These are phyloP conservation scores for Dactylellina sp. DNA, from an alignment of 2,329 filamentous ascomycete species.

Conservation along the genomic window DNA sequence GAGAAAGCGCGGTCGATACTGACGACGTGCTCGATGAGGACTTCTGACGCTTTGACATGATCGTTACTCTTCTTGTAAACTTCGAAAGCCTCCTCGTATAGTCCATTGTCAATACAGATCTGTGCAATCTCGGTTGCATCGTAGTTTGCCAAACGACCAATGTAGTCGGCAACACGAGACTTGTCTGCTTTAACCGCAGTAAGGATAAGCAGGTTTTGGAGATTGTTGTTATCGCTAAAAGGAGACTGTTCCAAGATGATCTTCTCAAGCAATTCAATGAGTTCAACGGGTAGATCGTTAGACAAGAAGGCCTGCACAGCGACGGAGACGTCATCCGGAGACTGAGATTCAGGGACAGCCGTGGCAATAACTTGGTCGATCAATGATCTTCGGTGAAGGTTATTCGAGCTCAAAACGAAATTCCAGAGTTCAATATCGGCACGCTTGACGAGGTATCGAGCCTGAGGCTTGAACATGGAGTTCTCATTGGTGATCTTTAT, in stretches of 20 bases:
- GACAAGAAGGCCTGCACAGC: constrained; percentile 93
- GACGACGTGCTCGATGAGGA: constrained; percentile 94
- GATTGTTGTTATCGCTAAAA: constrained; percentile 95
- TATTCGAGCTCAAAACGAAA: constrained; percentile 95
- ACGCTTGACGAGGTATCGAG: constrained; percentile 90
- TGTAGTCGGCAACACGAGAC: constrained; percentile 93
- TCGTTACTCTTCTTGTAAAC: constrained; percentile 98
- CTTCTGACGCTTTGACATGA: constrained; percentile 85
- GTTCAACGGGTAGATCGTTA: constrained; percentile 88
- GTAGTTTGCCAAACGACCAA: constrained; percentile 89
- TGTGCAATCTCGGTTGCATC: constrained; percentile 87
- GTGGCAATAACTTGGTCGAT: constrained; percentile 97
- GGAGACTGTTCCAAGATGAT: constrained; percentile 99
- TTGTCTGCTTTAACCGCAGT: constrained; percentile 98
- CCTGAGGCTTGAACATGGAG: constrained; percentile 99
- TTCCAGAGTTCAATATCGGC: constrained; percentile 91
- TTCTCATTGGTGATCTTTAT: constrained; percentile 99
- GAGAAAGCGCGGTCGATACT: constrained; percentile 97
- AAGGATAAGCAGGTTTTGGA: constrained; percentile 96
- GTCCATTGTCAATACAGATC: constrained; percentile 91
- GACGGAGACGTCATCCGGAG: constrained; percentile 93
- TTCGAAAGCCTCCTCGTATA: constrained; percentile 97
- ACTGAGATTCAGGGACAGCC: constrained; percentile 89
- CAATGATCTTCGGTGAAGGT: constrained; percentile 90
- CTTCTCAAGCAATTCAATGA: constrained; percentile 98